These are phyloP conservation scores for Ceratocystis cacaofunesta DNA, from an alignment of 2,329 filamentous ascomycete species.

Conservation along the genomic window DNA sequence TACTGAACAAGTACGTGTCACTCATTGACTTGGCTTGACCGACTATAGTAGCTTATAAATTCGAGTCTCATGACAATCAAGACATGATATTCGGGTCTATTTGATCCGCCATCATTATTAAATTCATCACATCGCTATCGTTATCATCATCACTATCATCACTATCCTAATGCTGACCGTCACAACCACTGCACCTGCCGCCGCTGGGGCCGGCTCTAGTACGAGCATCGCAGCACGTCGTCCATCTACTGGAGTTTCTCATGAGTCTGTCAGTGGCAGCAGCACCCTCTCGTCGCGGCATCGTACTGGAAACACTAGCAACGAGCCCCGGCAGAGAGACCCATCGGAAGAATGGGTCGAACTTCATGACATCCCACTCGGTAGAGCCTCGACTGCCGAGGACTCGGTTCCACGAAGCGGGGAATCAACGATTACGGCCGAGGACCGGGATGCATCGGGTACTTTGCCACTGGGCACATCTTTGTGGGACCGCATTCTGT, in stretches of 20 bases:
- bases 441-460: neutral
- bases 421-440: neutral
- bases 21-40: no score
- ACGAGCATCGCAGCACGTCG: neutral
- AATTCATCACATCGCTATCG: neutral
- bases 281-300: neutral
- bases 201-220: neutral
- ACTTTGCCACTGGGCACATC: neutral
- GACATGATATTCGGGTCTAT: no score
- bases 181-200: neutral
- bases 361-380: slow-evolving; percentile 6
- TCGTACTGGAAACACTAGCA: neutral
- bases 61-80: no score
- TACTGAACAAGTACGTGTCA: no score
- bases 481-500: neutral
- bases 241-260: neutral
- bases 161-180: neutral
- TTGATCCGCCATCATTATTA: neutral
- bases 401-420: neutral
- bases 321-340: neutral
- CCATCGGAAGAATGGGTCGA: slow-evolving; percentile 12
- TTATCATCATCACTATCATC: neutral
- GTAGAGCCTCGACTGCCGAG: neutral
- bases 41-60: no score
- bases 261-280: neutral